phyloP scores from a whole-genome alignment of 176 grass and related monocot genomes.

The Guadua angustifolia region DNA sequence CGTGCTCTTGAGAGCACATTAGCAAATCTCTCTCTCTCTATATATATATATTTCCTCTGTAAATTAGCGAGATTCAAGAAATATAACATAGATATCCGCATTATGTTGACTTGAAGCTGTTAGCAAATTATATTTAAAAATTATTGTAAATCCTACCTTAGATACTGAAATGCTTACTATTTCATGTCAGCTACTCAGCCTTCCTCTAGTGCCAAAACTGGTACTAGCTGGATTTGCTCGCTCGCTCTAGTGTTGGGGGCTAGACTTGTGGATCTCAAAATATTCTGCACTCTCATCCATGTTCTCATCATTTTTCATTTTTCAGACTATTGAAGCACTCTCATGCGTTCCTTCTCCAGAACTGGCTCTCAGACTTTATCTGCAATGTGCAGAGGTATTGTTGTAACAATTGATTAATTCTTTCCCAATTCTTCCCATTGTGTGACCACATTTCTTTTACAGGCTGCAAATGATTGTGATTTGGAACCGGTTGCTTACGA shows the following conservation, averaged over 20 bases:
- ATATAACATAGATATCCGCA: not conserved
- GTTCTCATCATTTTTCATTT: slow-evolving; percentile 8
- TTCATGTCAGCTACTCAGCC: not conserved
- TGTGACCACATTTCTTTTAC: slow-evolving; percentile 41
- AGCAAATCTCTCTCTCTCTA: no score
- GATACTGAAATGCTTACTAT: not conserved
- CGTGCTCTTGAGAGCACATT: no score
- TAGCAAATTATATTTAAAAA: slow-evolving; percentile 14
- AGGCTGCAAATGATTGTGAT: slow-evolving; percentile 99
- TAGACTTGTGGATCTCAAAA: slow-evolving; percentile 6
- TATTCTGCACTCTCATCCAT: slow-evolving; percentile 25
- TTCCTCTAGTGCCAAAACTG: slow-evolving; percentile 3
- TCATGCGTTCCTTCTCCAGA: slow-evolving; percentile 72
- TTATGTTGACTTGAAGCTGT: not conserved
- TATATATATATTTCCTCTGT: no score
- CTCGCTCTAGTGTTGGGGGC: not conserved
- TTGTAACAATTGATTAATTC: slow-evolving; percentile 13
- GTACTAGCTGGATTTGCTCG: not conserved
- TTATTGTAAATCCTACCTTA: slow-evolving; percentile 2
- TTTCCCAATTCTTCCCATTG: slow-evolving; percentile 33
- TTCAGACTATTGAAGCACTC: slow-evolving; percentile 76
- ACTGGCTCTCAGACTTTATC: slow-evolving; percentile 71
- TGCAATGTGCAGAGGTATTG: slow-evolving; percentile 82
- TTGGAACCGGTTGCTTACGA: slow-evolving; percentile 97
- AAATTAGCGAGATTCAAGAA: not conserved